Percentiles rank a stretch among this genome's conserved stretches.
phyloP scores from a whole-genome alignment of 2,329 filamentous ascomycete genomes.

The Teratosphaeria viscida region DNA sequence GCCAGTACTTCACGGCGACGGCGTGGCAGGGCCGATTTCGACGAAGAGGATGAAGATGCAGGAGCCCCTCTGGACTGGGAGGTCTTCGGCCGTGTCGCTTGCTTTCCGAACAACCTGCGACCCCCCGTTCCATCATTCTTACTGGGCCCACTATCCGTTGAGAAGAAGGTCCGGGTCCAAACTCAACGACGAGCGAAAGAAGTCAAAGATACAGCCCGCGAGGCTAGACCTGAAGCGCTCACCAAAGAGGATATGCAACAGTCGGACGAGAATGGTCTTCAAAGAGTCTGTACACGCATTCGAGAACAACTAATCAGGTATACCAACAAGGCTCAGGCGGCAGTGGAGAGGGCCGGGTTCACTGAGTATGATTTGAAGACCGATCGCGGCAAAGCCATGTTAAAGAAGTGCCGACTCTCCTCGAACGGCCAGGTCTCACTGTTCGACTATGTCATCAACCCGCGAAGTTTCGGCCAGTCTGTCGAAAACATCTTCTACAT shows the following conservation, averaged over 20 bases:
- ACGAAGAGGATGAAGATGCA: constrained; percentile 53
- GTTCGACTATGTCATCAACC: constrained; percentile 83
- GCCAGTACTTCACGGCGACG: constrained; percentile 5
- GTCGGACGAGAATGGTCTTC: constrained; percentile 65
- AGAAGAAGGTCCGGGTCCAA: constrained; percentile 67
- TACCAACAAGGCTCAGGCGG: constrained; percentile 22
- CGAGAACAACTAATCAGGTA: constrained; percentile 46
- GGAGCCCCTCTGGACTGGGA: constrained; percentile 80
- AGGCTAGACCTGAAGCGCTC: constrained; percentile 65
- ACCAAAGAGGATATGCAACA: constrained; percentile 62
- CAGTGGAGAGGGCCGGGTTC: constrained; percentile 9
- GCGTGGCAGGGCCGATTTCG: constrained; percentile 38
- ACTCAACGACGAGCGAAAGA: constrained; percentile 62
- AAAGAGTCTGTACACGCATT: constrained; percentile 67
- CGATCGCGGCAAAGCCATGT: constrained; percentile 35
- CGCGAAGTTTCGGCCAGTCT: constrained; percentile 81
- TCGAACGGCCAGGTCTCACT: constrained; percentile 63
- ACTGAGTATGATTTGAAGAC: constrained; percentile 19
- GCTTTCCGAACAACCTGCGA: constrained; percentile 60
- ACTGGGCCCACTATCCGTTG: constrained; percentile 76
- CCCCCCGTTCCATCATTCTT: constrained; percentile 75
- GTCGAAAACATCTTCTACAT: constrained; percentile 97
- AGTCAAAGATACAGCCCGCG: constrained; percentile 57
- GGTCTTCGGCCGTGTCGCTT: constrained; percentile 67
- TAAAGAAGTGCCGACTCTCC: constrained; percentile 56